Percentiles rank a stretch among this genome's conserved stretches.
Conservation (phyloP, 352 stramenopile species). For the Phytopythium oedochilum region DNA sequence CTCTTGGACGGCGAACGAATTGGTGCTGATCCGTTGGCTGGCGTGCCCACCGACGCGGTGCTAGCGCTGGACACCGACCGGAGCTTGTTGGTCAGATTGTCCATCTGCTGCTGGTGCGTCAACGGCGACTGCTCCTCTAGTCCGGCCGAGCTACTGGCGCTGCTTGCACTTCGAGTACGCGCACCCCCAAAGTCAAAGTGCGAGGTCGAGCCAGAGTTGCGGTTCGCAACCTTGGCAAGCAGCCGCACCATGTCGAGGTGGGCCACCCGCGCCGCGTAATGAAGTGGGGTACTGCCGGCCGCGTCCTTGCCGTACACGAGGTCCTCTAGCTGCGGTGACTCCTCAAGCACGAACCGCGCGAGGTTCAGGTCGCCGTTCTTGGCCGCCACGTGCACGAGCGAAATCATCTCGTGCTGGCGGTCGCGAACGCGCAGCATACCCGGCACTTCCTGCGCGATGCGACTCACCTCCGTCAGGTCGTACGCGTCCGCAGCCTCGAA, state of each 20-base stretch:
- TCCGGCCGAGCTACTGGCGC: slow-evolving; percentile 48
- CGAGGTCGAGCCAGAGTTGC: slow-evolving; percentile 54
- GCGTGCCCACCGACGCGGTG: slow-evolving; percentile 29
- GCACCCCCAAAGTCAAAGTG: slow-evolving; percentile 41
- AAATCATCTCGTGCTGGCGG: slow-evolving; percentile 77
- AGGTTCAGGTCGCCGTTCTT: slow-evolving; percentile 86
- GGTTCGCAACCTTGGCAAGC: slow-evolving; percentile 81
- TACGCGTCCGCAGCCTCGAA: slow-evolving; percentile 75
- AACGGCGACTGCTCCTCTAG: slow-evolving; percentile 11
- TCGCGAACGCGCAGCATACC: slow-evolving; percentile 80
- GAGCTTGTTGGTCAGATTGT: slow-evolving; percentile 40
- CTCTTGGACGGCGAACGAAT: slow-evolving; percentile 53
- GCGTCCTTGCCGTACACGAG: slow-evolving; percentile 80
- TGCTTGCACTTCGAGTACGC: slow-evolving; percentile 61
- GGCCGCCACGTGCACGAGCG: slow-evolving; percentile 83
- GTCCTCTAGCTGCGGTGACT: slow-evolving; percentile 79
- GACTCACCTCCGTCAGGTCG: slow-evolving; percentile 76
- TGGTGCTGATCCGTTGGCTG: slow-evolving; percentile 5
- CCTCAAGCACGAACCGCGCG: slow-evolving; percentile 76
- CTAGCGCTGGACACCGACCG: slow-evolving; percentile 51
- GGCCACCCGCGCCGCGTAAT: slow-evolving; percentile 72
- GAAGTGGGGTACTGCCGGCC: slow-evolving; percentile 75
- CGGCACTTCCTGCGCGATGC: slow-evolving; percentile 75
- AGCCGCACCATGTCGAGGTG: slow-evolving; percentile 86
- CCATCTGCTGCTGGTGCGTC: slow-evolving; percentile 8